Conservation (phyloP, 2,329 filamentous ascomycete species). For the Nectriaceae sp. region DNA sequence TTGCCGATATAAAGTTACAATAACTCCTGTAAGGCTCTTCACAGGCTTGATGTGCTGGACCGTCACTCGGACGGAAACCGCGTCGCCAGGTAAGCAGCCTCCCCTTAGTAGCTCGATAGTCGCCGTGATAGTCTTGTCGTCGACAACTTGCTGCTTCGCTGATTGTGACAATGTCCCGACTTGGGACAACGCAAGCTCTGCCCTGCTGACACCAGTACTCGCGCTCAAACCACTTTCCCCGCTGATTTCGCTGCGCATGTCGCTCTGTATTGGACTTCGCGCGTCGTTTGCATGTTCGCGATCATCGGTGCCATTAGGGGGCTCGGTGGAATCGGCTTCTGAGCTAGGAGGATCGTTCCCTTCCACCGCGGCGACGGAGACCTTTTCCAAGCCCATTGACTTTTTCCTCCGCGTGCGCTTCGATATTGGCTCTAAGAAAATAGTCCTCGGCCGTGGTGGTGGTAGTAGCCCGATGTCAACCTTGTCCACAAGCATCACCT, state of each 20-base stretch:
- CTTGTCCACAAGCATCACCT: slow-evolving; percentile 76
- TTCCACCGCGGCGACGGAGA: slow-evolving; percentile 45
- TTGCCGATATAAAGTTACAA: slow-evolving; percentile 89
- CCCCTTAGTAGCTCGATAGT: slow-evolving; percentile 81
- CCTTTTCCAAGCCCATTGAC: slow-evolving; percentile 46
- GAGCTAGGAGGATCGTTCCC: slow-evolving; percentile 35
- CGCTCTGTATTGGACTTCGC: slow-evolving; percentile 49
- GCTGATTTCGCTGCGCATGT: slow-evolving; percentile 69
- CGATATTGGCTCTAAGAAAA: slow-evolving; percentile 87
- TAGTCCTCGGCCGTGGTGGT: slow-evolving; percentile 75
- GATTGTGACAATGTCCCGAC: slow-evolving; percentile 32
- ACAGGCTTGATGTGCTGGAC: slow-evolving; percentile 88
- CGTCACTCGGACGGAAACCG: slow-evolving; percentile 74
- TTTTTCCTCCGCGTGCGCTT: slow-evolving; percentile 66
- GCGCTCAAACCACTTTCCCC: slow-evolving; percentile 70
- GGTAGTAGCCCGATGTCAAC: slow-evolving; percentile 80
- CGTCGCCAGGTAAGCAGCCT: slow-evolving; percentile 84
- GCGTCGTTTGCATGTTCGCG: slow-evolving; percentile 38
- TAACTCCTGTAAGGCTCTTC: slow-evolving; percentile 89
- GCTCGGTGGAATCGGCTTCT: slow-evolving; percentile 42
- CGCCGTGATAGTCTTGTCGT: slow-evolving; percentile 80
- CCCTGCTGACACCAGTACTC: slow-evolving; percentile 61
- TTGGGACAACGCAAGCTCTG: slow-evolving; percentile 42
- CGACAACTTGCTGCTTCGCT: slow-evolving; percentile 46
- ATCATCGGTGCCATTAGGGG: slow-evolving; percentile 40